Evolutionary conservation across 257 asterid species (phyloP).

Genomic region (Lavandula angustifolia): DNA sequence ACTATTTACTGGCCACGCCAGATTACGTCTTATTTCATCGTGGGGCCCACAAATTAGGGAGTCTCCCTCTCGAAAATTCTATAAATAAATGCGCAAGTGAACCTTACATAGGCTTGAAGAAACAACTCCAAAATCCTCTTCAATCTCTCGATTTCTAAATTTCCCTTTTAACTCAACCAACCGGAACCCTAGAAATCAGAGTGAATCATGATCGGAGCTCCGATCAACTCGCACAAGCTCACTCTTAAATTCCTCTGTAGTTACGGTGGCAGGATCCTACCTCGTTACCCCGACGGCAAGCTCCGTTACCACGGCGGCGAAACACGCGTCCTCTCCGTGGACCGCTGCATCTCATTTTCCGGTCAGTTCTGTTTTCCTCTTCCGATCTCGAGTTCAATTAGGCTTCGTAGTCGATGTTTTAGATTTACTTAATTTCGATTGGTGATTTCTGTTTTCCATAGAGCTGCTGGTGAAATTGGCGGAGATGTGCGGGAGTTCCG

Average conservation of each 20-base stretch:
- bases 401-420: neutral
- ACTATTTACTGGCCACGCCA: too few relatives aligned
- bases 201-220: conserved; percentile 52
- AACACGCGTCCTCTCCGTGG: conserved; percentile 81
- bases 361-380: conserved; percentile 41
- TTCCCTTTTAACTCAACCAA: neutral
- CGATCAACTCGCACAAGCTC: conserved; percentile 34
- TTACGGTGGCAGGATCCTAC: conserved; percentile 89
- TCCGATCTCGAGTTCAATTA: neutral
- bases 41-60: too few relatives aligned
- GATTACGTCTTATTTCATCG: too few relatives aligned
- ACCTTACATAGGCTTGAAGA: conserved; percentile 66
- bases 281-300: conserved; percentile 83
- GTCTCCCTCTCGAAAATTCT: conserved; percentile 24
- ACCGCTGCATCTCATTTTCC: conserved; percentile 64
- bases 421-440: neutral
- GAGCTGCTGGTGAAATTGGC: conserved; percentile 67
- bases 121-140: conserved; percentile 38
- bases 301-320: conserved; percentile 93
- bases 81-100: conserved; percentile 49
- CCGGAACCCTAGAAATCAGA: conserved; percentile 26
- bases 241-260: conserved; percentile 59
- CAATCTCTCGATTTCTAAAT: conserved; percentile 3
- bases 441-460: conserved; percentile 24
- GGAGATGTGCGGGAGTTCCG: conserved; percentile 65